A percentile compares a stretch with the other conserved stretches of the same genome.
Evolutionary conservation across 805 yeast species (phyloP).

Genomic region (Teunomyces gatunensis): DNA sequence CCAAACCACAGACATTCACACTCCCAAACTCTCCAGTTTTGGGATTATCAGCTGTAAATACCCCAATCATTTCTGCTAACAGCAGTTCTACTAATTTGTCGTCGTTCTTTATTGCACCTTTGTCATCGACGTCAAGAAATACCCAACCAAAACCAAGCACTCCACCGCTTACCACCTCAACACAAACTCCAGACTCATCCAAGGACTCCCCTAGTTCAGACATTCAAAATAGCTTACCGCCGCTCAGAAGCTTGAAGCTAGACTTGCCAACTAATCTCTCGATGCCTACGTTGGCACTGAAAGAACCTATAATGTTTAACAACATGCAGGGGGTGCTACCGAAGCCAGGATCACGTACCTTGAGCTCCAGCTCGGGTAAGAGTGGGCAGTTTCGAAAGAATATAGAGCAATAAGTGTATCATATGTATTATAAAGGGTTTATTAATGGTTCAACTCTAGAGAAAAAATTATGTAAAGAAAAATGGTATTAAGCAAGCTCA

Average conservation of each 20-base stretch:
- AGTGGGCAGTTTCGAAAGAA: conserved; percentile 17
- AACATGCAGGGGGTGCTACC: not conserved
- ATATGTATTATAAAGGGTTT: conserved; percentile 3
- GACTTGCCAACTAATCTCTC: conserved; percentile 47
- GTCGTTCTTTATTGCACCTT: conserved; percentile 34
- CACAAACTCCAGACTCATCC: conserved; percentile 9
- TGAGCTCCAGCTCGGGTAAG: conserved; percentile 18
- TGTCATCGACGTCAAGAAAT: not conserved
- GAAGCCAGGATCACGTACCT: conserved; percentile 8
- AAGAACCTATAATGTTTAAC: conserved; percentile 8
- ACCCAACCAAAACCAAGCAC: conserved; percentile 4
- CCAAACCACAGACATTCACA: conserved; percentile 33
- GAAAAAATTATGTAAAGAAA: too few relatives aligned
- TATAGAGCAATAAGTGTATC: conserved; percentile 10
- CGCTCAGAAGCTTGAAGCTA: conserved; percentile 49
- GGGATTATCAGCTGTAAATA: conserved; percentile 36
- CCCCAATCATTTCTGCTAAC: conserved; percentile 43
- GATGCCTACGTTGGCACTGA: conserved; percentile 15
- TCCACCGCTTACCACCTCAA: conserved; percentile 4
- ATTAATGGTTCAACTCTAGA: not conserved
- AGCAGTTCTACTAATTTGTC: conserved; percentile 39
- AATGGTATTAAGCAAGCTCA: conserved; percentile 29
- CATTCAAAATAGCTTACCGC: conserved; percentile 35
- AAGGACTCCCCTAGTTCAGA: conserved; percentile 8
- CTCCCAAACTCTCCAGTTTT: conserved; percentile 44